These are phyloP conservation scores for Ganoderma sinense DNA, from an alignment of 1,284 basidiomycete species.

Conservation along the genomic window DNA sequence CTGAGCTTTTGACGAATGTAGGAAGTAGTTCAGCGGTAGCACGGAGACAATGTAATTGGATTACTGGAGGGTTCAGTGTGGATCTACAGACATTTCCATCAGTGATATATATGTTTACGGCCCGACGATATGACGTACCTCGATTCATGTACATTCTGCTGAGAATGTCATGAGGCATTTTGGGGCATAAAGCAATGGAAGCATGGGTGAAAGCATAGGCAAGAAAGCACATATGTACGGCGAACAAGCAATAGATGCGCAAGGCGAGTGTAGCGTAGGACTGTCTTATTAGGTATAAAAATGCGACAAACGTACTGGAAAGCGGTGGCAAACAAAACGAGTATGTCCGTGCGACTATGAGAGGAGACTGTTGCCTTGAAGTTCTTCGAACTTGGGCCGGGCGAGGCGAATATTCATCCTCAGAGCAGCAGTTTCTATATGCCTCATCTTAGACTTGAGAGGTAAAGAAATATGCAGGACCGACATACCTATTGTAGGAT, in stretches of 20 bases:
- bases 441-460: background rate
- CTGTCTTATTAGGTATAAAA: slow-evolving; percentile 20
- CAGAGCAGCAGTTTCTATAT: slow-evolving; percentile 81
- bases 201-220: background rate
- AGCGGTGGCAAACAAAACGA: background rate
- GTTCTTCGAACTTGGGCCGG: slow-evolving; percentile 83
- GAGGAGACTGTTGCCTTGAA: slow-evolving; percentile 71
- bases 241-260: background rate
- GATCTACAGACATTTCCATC: background rate
- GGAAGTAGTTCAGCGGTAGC: background rate
- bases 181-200: background rate
- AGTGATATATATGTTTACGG: background rate
- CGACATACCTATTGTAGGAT: slow-evolving; percentile 82
- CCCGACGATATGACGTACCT: background rate
- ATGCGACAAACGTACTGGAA: slow-evolving; percentile 15
- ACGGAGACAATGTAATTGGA: background rate
- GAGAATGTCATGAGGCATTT: background rate
- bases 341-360: slow-evolving; percentile 17
- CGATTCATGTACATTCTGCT: background rate
- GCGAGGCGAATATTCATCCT: slow-evolving; percentile 86
- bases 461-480: slow-evolving; percentile 3
- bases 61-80: background rate
- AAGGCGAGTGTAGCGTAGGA: slow-evolving; percentile 7
- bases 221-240: slow-evolving; percentile 12
- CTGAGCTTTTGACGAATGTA: background rate